phyloP scores from a whole-genome alignment of 768 basidiomycete species.

The Xerocomus brunneocitrinus region DNA sequence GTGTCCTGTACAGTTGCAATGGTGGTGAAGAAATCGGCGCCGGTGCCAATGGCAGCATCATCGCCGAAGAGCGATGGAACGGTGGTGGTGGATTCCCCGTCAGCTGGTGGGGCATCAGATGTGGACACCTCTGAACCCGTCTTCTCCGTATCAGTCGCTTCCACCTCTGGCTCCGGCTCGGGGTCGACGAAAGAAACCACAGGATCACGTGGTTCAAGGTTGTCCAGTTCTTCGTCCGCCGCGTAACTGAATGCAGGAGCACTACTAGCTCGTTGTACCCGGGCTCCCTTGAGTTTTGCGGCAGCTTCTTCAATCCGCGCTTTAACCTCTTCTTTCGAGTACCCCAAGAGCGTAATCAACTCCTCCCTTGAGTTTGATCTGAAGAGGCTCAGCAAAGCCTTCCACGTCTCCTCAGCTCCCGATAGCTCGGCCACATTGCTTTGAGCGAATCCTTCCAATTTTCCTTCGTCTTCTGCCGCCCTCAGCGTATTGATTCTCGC shows the following conservation, averaged over 20 bases:
- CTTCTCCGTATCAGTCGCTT: conserved; percentile 31
- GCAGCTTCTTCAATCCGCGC: conserved; percentile 78
- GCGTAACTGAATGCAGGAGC: conserved; percentile 30
- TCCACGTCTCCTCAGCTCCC: conserved; percentile 64
- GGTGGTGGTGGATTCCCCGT: conserved; percentile 78
- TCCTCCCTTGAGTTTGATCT: conserved; percentile 86
- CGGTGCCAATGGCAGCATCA: conserved; percentile 53
- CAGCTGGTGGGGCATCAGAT: conserved; percentile 62
- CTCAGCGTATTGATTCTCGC: conserved; percentile 69
- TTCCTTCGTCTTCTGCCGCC: conserved; percentile 51
- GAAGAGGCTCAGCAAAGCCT: conserved; percentile 84
- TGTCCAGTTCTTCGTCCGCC: conserved; percentile 38
- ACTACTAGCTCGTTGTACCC: conserved; percentile 19
- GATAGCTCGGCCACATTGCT: conserved; percentile 35
- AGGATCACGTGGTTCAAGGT: conserved; percentile 56
- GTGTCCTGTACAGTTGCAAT: conserved; percentile 53
- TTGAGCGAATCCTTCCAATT: conserved; percentile 66
- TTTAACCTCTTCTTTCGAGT: conserved; percentile 83
- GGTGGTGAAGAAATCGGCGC: conserved; percentile 86
- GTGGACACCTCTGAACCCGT: conserved; percentile 65
- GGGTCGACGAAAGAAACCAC: conserved; percentile 86
- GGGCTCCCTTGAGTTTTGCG: conserved; percentile 57
- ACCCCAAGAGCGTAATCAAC: conserved; percentile 84
- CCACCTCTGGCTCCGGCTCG: conserved; percentile 29
- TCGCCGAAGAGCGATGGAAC: conserved; percentile 88